Base-by-base conservation (phyloP, 495 filamentous ascomycete genomes). In the Aspergillus indologenus region DNA sequence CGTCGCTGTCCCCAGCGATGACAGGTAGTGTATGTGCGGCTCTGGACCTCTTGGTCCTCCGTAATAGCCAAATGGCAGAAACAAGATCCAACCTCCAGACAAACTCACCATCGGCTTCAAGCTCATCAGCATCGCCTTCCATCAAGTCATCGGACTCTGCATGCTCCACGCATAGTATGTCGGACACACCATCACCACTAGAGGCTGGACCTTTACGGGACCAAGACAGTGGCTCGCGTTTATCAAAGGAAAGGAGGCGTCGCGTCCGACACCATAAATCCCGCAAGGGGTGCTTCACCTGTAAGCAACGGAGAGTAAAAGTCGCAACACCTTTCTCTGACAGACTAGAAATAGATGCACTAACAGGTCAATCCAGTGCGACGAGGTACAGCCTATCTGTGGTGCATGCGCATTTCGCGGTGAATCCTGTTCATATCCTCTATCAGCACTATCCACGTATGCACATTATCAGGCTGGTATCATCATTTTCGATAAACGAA, bases 281-380 rank as follows among this genome's bases (percentile, higher is more conserved):
- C 9, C 54, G 54, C 43, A 42, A 45, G 4, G 56, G 56, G 14
- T 58, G 56, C 31, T 58, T 44, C 31, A 58, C 47, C 7, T 58
- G 56, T 20, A 58, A 58, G 45, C 26, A 18, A 5, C 26, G 56
- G 1, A 43, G 56, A 21, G 56, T 58, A 12, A 58, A 58, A 18
- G 56, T 58, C 1, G 21, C 3, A n/a, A 40, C 55, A 22, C 3
- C 4, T 40, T 11, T 2, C 1, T 1, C 15, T 53, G 3, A 6
- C 8, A 18, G 3, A 19, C 51, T 42, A 2, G 5, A 21, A 20
- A 43, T n/a, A 26, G 20, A 42, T 29, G 26, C 17, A 53, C 15
- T 40, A 15, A 40, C 5, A 2, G 12, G 5, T 11, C 12, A 2
- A 19, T 17, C 2, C n/a, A 56, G 54, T 56, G 54, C 19, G 54